Conservation (phyloP, 768 basidiomycete species). For the Candolleomyces aberdarensis region DNA sequence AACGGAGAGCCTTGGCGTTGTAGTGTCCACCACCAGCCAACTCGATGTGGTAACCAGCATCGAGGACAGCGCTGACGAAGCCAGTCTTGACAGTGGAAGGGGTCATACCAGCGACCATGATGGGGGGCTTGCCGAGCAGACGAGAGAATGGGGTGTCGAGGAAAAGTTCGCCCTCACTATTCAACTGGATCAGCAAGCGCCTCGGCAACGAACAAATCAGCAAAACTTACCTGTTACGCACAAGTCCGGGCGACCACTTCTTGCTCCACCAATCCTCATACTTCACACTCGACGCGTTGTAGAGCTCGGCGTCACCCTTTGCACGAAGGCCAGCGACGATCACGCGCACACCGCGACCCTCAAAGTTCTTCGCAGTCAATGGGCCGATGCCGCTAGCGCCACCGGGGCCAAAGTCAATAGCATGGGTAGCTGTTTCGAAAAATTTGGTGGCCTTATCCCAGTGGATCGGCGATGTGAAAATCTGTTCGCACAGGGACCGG, state of each 20-base stretch:
- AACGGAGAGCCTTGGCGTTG: conserved; percentile 81
- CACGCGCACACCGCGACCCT: conserved; percentile 90
- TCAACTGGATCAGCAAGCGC: conserved; percentile 11
- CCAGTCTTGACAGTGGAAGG: conserved; percentile 95
- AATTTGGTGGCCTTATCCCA: conserved; percentile 91
- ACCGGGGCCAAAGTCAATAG: conserved; percentile 95
- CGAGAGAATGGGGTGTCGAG: conserved; percentile 97
- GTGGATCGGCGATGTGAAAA: conserved; percentile 89
- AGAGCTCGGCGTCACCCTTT: conserved; percentile 86
- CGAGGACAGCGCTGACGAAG: conserved; percentile 89
- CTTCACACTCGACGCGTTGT: conserved; percentile 58
- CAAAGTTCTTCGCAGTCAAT: conserved; percentile 84
- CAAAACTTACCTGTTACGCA: conserved; percentile 79
- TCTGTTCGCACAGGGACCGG: conserved; percentile 86
- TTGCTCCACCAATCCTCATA: conserved; percentile 90
- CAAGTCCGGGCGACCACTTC: conserved; percentile 79
- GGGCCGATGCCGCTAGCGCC: conserved; percentile 91
- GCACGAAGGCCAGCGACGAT: conserved; percentile 89
- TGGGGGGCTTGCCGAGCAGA: conserved; percentile 91
- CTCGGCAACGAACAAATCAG: conserved; percentile 2
- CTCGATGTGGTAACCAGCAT: conserved; percentile 95
- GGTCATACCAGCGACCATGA: conserved; percentile 99
- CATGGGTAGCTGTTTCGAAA: conserved; percentile 88
- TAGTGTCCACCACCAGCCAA: conserved; percentile 98
- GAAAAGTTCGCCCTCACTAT: conserved; percentile 86